Evolutionary conservation across 306 rosid species (phyloP).

Genomic region (Astragalus glycyphyllos): DNA sequence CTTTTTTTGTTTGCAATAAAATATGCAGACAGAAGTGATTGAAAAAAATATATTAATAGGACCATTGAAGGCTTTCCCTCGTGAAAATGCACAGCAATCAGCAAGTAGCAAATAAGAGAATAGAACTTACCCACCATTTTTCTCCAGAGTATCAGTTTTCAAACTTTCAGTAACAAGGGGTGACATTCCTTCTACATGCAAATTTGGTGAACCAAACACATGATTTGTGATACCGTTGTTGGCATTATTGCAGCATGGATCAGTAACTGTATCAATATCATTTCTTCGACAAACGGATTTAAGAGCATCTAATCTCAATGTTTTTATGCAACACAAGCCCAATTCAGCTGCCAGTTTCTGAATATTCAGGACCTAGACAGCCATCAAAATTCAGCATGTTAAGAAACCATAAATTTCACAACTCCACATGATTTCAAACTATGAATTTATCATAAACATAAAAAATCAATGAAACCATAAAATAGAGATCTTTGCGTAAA

Average conservation of each 20-base stretch:
- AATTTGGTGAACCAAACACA: slow-evolving; percentile 43
- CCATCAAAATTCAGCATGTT: slow-evolving; percentile 31
- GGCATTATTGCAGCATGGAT: slow-evolving; percentile 48
- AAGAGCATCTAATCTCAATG: slow-evolving; percentile 83
- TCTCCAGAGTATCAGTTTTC: slow-evolving; percentile 49
- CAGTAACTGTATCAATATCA: slow-evolving; percentile 46
- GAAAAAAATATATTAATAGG: neutral
- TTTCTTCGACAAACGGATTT: slow-evolving; percentile 71
- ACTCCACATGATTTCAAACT: neutral
- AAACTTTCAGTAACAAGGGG: slow-evolving; percentile 46
- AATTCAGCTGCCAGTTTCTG: slow-evolving; percentile 90
- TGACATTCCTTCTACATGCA: slow-evolving; percentile 54
- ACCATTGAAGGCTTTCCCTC: slow-evolving; percentile 15
- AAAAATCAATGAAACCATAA: slow-evolving; percentile 24
- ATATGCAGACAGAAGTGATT: neutral
- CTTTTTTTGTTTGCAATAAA: neutral
- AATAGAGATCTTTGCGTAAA: slow-evolving; percentile 6
- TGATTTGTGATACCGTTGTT: slow-evolving; percentile 48
- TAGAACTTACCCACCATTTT: slow-evolving; percentile 61
- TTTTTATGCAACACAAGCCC: slow-evolving; percentile 83
- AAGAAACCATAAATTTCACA: slow-evolving; percentile 26
- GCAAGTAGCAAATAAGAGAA: slow-evolving; percentile 36
- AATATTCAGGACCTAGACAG: slow-evolving; percentile 75
- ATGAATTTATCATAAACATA: slow-evolving; percentile 23
- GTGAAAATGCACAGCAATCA: slow-evolving; percentile 28